Percentiles rank a stretch among this genome's conserved stretches.
phyloP scores from a whole-genome alignment of 495 filamentous ascomycete genomes.

The Penicillium crystallinum region DNA sequence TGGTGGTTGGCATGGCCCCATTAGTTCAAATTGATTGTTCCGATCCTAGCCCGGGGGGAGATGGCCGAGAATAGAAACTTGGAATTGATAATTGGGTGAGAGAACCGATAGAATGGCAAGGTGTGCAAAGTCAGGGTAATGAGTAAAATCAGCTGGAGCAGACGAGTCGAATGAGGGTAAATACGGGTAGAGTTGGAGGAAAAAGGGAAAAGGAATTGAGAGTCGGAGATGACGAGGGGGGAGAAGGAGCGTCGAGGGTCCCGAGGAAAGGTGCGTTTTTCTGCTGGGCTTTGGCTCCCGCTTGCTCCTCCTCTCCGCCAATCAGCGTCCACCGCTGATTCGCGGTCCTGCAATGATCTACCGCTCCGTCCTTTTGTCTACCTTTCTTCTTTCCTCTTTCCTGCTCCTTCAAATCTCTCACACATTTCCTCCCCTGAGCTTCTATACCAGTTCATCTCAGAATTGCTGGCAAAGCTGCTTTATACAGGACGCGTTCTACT shows the following conservation, averaged over 20 bases:
- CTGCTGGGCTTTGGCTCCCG: conserved; percentile 30
- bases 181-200: conserved; percentile 19
- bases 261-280: conserved; percentile 11
- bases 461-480: neutral
- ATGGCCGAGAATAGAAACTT: conserved; percentile 3
- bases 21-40: neutral
- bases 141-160: conserved; percentile 10
- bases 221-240: conserved; percentile 7
- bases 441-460: conserved; percentile 10
- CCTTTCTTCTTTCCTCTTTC: conserved; percentile 27
- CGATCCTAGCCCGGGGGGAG: conserved; percentile 1
- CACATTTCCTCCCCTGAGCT: conserved; percentile 16
- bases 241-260: conserved; percentile 12
- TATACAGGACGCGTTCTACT: conserved; percentile 19
- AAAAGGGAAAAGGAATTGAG: conserved; percentile 13
- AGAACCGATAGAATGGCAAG: neutral
- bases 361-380: conserved; percentile 37
- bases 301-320: conserved; percentile 44
- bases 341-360: conserved; percentile 32
- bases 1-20: conserved; percentile 6
- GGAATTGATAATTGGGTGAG: conserved; percentile 19
- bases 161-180: conserved; percentile 45
- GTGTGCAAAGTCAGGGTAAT: neutral
- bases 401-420: conserved; percentile 18
- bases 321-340: conserved; percentile 27